Percentiles rank a stretch among this genome's conserved stretches.
Conservation (phyloP, 139 green algal genomes). For the Zygnema circumcarinatum region DNA sequence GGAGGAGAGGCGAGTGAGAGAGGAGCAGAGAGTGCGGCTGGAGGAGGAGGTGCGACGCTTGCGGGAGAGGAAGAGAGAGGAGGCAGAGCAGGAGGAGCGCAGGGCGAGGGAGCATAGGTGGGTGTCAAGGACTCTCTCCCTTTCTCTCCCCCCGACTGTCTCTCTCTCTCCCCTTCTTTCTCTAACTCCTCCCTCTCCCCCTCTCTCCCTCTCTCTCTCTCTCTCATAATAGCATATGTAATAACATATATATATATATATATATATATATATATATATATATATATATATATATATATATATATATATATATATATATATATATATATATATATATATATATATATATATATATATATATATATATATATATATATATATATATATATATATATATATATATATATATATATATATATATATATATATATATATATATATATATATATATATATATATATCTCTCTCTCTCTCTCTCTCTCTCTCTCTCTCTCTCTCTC, state of each 20-base stretch:
- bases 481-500: too few relatives aligned
- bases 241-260: background rate
- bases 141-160: background rate
- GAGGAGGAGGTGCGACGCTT: background rate
- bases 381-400: too few relatives aligned
- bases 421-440: too few relatives aligned
- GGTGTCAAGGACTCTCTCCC: background rate
- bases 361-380: too few relatives aligned
- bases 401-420: too few relatives aligned
- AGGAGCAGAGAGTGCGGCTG: background rate
- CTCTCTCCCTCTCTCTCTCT: background rate
- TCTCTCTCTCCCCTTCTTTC: background rate
- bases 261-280: too few relatives aligned
- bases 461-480: too few relatives aligned
- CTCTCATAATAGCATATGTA: background rate
- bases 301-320: too few relatives aligned
- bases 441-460: too few relatives aligned
- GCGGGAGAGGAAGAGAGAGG: background rate
- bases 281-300: too few relatives aligned
- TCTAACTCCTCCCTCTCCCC: background rate
- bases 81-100: background rate
- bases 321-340: too few relatives aligned
- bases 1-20: background rate
- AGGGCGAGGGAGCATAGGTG: background rate
- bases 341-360: too few relatives aligned